These are phyloP conservation scores for Nicotiana tomentosiformis DNA, from an alignment of 257 asterid genomes.

Conservation along the genomic window DNA sequence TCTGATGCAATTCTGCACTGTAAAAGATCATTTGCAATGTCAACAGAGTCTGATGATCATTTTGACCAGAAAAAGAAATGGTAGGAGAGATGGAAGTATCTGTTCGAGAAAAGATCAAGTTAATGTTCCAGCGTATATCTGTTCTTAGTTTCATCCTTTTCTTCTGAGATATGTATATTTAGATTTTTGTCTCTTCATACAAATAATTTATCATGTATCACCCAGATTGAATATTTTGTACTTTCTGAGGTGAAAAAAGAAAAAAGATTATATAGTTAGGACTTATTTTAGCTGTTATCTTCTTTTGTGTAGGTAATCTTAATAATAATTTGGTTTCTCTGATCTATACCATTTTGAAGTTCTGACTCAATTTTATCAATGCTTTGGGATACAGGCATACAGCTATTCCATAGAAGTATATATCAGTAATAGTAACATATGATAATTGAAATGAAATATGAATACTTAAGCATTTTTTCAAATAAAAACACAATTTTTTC, in stretches of 20 bases:
- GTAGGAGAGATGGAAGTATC: neutral
- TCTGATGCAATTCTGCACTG: constrained; percentile 63
- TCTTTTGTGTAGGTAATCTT: neutral
- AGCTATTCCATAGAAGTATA: neutral
- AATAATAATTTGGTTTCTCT: neutral
- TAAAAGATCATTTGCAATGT: constrained; percentile 54
- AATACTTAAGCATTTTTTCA: neutral
- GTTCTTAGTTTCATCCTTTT: neutral
- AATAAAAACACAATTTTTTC: neutral
- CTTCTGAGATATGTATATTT: neutral
- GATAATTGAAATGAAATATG: neutral
- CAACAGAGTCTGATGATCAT: neutral
- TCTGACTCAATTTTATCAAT: neutral
- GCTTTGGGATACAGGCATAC: neutral
- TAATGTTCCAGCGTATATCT: neutral
- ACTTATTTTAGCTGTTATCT: neutral
- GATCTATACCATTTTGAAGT: neutral
- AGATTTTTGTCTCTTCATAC: neutral
- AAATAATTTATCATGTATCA: neutral
- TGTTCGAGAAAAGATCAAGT: neutral
- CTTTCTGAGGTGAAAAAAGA: neutral
- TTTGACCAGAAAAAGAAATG: neutral
- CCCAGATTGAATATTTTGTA: constrained; percentile 1
- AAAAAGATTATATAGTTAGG: neutral
- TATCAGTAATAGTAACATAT: neutral